Evolutionary conservation across 2,329 filamentous ascomycete species (phyloP), one percentile per base, ranked within the genome.

Genomic region (Paracoccidioides brasiliensis): DNA sequence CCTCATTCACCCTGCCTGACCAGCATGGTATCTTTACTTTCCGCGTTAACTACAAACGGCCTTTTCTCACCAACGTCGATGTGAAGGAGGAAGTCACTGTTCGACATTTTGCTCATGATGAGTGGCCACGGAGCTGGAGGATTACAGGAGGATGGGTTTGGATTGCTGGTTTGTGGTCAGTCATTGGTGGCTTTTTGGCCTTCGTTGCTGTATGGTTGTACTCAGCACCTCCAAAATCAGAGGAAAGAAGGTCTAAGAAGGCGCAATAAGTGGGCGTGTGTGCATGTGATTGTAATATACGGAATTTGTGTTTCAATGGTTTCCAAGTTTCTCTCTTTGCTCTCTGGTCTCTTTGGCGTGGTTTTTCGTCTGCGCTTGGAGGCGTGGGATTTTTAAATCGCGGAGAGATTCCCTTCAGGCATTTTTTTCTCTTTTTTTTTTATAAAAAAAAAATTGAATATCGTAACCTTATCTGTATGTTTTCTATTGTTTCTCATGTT

Each of bases 11-110:
- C 60, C 80, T 91, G 3, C 93, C 93, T 4, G 93, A 98, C 70
- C 93, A 98, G 74, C 93, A 98, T 75, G 93, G 93, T 68, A 96
- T 98, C 74, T 98, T 97, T 80, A 95, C 95, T 76, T 97, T 98
- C 80, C 83, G 85, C 68, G 80, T 97, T 72, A 95, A 96, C 79
- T 96, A 97, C 80, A 95, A 95, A 78, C 84, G 93, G 5, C 90
- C 91, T 1, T 95, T 96, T 78, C 74, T 95, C 63, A 93, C 83
- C 65, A 86, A 84, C 69, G 70, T 98, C 54, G 90, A 96, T 68
- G 90, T 96, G 77, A 97, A 97, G 82, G 81, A 84, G 64, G 93
- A 91, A 28, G 90, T 97, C 54, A 95, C 90, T 0, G 89, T 98
- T 37, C 82, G 93, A 49, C 93, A 98, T 76, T 93, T 95, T 74